Percentiles rank a stretch among this genome's conserved stretches.
Conservation (phyloP, 805 yeast species). For the Candida tibetensis region DNA sequence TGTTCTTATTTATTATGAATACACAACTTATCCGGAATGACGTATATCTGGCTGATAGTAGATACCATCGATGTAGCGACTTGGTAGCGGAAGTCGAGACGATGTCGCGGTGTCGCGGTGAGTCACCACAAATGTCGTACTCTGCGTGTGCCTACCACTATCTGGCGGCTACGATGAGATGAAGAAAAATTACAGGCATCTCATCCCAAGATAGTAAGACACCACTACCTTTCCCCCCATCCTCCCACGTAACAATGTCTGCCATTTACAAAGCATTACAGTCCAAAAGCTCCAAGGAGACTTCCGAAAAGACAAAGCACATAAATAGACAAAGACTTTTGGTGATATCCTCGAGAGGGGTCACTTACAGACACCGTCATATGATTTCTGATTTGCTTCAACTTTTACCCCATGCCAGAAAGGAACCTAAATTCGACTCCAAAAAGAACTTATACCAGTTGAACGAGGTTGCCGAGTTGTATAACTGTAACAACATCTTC, state of each 20-base stretch:
- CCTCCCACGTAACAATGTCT: slow-evolving; percentile 32
- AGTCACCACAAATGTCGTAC: no score
- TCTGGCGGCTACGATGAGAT: no score
- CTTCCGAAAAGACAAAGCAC: slow-evolving; percentile 50
- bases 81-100: no score
- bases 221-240: neutral
- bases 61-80: no score
- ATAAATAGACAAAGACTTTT: slow-evolving; percentile 86
- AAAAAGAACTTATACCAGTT: slow-evolving; percentile 84
- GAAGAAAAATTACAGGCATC: slow-evolving; percentile 2
- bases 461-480: slow-evolving; percentile 93
- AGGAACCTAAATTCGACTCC: slow-evolving; percentile 93
- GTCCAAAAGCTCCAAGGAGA: slow-evolving; percentile 45
- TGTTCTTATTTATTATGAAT: no score
- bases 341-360: slow-evolving; percentile 90
- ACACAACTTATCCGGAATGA: no score
- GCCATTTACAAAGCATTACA: slow-evolving; percentile 47
- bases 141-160: no score
- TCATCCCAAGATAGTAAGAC: neutral
- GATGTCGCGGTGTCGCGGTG: no score
- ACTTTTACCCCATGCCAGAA: slow-evolving; percentile 90
- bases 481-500: slow-evolving; percentile 93
- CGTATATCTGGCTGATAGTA: no score
- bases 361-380: slow-evolving; percentile 94
- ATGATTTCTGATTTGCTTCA: slow-evolving; percentile 75